A percentile compares a stretch with the other conserved stretches of the same genome.
Conservation (phyloP, 306 rosid genomes). For the Cyclanthera cordifolia region DNA sequence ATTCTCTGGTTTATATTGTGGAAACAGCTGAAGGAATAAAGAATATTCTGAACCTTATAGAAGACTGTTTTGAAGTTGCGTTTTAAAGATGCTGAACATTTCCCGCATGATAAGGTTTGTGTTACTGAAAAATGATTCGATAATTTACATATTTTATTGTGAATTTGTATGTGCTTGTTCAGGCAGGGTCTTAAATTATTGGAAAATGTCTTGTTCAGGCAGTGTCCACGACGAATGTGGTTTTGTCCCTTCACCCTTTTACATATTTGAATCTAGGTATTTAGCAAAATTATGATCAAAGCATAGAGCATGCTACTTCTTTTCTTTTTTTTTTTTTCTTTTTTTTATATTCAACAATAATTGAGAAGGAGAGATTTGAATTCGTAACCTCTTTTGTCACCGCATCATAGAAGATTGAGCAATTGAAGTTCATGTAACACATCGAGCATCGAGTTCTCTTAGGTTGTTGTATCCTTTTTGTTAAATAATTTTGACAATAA, state of each 20-base stretch:
- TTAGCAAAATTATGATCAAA: neutral
- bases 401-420: too few species aligned
- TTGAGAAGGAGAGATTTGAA: too few species aligned
- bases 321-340: too few species aligned
- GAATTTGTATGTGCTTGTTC: neutral
- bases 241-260: too few species aligned
- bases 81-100: too few species aligned
- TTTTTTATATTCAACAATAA: too few species aligned
- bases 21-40: neutral
- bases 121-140: neutral
- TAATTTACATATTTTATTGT: neutral
- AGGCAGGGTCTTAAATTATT: neutral
- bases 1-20: neutral
- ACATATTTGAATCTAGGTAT: neutral
- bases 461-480: neutral
- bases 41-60: neutral
- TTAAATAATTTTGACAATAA: too few species aligned
- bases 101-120: neutral
- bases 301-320: too few species aligned
- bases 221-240: conserved; percentile 3
- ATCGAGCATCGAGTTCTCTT: neutral
- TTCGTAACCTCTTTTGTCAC: too few species aligned
- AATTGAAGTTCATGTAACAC: too few species aligned
- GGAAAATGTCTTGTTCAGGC: neutral
- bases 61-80: neutral